A percentile compares a stretch with the other conserved stretches of the same genome.
phyloP scores from a whole-genome alignment of 2,329 filamentous ascomycete genomes.

The Dactylellina haptotyla region DNA sequence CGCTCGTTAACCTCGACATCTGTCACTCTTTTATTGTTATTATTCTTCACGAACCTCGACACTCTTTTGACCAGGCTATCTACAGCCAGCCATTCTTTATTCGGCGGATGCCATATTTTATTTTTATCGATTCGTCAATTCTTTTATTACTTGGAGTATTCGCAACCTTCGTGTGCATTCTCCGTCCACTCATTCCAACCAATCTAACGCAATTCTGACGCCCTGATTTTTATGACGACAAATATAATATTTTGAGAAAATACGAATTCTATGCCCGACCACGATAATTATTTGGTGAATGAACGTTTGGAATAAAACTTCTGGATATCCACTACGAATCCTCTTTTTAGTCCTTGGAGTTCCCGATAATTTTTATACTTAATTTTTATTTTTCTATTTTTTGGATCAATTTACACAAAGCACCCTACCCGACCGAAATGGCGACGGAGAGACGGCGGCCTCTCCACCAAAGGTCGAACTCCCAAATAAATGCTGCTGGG shows the following conservation, averaged over 20 bases:
- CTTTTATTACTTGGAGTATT: conserved; percentile 45
- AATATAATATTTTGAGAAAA: conserved; percentile 46
- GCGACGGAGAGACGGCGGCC: conserved; percentile 49
- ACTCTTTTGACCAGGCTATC: conserved; percentile 35
- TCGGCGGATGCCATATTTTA: conserved; percentile 17
- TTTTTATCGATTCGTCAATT: conserved; percentile 51
- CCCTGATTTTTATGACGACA: conserved; percentile 50
- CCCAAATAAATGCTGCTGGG: conserved; percentile 52
- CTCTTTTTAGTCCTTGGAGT: conserved; percentile 26
- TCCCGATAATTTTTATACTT: conserved; percentile 45
- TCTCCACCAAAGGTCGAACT: conserved; percentile 53
- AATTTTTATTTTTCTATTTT: conserved; percentile 42
- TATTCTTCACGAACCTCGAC: conserved; percentile 34
- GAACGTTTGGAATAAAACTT: conserved; percentile 43
- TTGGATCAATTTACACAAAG: conserved; percentile 41
- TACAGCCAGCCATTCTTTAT: conserved; percentile 43
- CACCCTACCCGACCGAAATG: conserved; percentile 20
- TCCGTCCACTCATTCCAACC: conserved; percentile 52
- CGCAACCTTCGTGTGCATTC: conserved; percentile 47
- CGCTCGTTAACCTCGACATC: conserved; percentile 47
- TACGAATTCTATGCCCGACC: conserved; percentile 45
- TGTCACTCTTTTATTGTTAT: conserved; percentile 40
- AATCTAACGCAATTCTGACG: conserved; percentile 55
- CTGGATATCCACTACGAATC: conserved; percentile 25
- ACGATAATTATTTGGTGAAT: conserved; percentile 47